phyloP scores from a whole-genome alignment of 2,329 filamentous ascomycete species.

The Claviceps pusilla region DNA sequence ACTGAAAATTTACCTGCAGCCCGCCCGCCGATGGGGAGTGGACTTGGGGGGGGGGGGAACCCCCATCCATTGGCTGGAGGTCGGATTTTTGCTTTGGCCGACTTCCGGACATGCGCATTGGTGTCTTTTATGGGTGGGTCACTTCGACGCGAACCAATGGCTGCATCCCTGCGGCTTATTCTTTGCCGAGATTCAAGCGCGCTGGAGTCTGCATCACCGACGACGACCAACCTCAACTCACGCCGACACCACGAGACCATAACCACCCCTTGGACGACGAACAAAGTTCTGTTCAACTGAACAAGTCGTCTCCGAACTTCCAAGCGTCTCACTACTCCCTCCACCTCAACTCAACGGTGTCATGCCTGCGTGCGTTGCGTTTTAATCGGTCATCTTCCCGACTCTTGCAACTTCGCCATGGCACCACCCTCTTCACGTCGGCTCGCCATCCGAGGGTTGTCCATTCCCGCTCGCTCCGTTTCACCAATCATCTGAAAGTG shows the following conservation, averaged over 20 bases:
- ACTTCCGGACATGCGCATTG: not conserved
- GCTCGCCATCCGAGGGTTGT: constrained; percentile 12
- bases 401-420: constrained; percentile 32
- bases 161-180: not conserved
- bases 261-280: not conserved
- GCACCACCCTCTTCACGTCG: constrained; percentile 38
- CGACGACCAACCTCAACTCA: not conserved
- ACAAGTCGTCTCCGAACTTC: not conserved
- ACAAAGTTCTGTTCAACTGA: not conserved
- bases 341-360: not conserved
- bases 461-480: not conserved
- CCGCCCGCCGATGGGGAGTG: not conserved
- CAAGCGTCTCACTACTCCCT: not conserved
- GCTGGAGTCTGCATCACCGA: not conserved
- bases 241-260: constrained; percentile 2
- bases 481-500: not conserved
- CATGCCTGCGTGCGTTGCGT: constrained; percentile 28
- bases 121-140: not conserved
- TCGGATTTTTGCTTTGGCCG: constrained; percentile 3
- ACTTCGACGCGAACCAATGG: not conserved
- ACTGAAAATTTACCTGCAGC: constrained; percentile 2
- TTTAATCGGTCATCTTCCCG: constrained; percentile 32
- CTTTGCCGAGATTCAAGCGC: not conserved
- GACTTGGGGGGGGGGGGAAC: not conserved
- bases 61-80: not conserved